Conservation (phyloP, 805 yeast genomes). For the Kazachstania bromeliacearum region DNA sequence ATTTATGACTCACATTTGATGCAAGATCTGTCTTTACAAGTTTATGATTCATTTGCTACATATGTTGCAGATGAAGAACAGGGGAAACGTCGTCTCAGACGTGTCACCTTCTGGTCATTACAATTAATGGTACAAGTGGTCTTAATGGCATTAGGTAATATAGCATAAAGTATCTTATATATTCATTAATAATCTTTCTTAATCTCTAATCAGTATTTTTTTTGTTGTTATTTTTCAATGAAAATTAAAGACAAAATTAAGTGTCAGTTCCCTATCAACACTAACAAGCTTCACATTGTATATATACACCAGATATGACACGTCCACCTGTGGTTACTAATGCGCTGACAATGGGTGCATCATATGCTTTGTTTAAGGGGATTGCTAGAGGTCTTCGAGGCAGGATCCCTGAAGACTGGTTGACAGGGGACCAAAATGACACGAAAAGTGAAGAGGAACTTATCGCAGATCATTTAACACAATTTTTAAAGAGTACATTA, state of each 20-base stretch:
- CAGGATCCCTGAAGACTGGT: slow-evolving; percentile 11
- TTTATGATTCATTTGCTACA: slow-evolving; percentile 80
- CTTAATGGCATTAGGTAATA: slow-evolving; percentile 73
- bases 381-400: slow-evolving; percentile 6
- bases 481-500: background rate
- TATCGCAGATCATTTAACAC: background rate
- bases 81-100: slow-evolving; percentile 58
- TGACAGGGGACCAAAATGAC: background rate
- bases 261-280: too few species aligned
- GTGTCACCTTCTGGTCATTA: slow-evolving; percentile 88
- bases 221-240: too few species aligned
- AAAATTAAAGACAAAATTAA: too few species aligned
- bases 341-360: slow-evolving; percentile 11
- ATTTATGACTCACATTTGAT: slow-evolving; percentile 80
- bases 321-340: slow-evolving; percentile 14
- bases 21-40: slow-evolving; percentile 85
- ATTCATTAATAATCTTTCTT: too few species aligned
- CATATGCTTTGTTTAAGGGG: slow-evolving; percentile 12
- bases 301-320: too few species aligned
- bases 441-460: background rate
- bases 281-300: too few species aligned
- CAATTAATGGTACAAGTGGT: slow-evolving; percentile 76
- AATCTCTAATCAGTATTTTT: background rate
- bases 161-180: slow-evolving; percentile 31
- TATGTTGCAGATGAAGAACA: slow-evolving; percentile 85